These are phyloP conservation scores for Rhodotorula sp. DNA, from an alignment of 1,284 basidiomycete species.

Conservation along the genomic window DNA sequence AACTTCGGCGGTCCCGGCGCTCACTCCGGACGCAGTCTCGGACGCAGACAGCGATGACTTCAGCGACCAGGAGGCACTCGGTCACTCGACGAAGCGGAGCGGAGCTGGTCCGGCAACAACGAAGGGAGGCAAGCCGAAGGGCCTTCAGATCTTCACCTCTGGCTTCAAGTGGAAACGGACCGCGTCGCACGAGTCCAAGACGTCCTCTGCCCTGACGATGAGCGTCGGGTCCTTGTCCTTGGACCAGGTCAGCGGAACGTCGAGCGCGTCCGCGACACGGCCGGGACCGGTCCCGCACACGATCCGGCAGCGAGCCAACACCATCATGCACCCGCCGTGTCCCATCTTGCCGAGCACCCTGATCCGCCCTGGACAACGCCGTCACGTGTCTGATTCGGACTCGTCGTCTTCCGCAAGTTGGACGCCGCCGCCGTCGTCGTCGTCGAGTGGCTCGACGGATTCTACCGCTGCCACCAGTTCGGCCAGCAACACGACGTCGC, in stretches of 20 bases:
- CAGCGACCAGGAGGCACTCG: neutral
- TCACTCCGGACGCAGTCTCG: slow-evolving; percentile 6
- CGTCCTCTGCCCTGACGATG: too few relatives aligned
- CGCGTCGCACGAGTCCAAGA: too few relatives aligned
- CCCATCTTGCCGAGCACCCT: too few relatives aligned
- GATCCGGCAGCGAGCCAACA: too few relatives aligned
- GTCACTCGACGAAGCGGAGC: neutral
- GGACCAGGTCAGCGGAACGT: neutral
- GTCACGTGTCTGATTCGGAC: too few relatives aligned
- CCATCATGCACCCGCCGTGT: too few relatives aligned
- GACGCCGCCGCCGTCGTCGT: too few relatives aligned
- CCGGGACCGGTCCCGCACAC: too few relatives aligned
- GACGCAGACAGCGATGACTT: neutral
- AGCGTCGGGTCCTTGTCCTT: neutral
- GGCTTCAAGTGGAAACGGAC: too few relatives aligned
- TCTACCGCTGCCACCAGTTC: neutral
- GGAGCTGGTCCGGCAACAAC: neutral
- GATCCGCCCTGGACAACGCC: too few relatives aligned
- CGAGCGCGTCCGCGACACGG: neutral
- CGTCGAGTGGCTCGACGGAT: too few relatives aligned
- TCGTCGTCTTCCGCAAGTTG: too few relatives aligned
- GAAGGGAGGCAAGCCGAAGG: neutral
- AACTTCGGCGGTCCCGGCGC: neutral
- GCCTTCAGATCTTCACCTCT: neutral
- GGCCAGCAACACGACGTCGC: neutral